These are phyloP conservation scores for Candida silvatica DNA, from an alignment of 805 yeast genomes.

Conservation along the genomic window DNA sequence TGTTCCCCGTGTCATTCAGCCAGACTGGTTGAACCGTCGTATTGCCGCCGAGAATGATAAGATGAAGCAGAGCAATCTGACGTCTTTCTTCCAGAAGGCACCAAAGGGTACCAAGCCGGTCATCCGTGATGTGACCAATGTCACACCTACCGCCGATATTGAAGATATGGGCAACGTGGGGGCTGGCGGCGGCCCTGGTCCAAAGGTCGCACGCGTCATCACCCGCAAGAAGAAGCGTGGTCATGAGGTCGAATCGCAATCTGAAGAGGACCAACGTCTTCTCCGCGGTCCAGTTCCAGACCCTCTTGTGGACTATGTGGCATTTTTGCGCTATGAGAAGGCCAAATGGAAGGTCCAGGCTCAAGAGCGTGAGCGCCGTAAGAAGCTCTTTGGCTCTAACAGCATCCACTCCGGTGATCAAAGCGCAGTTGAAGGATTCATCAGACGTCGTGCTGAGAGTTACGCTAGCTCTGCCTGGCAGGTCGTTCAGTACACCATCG, in stretches of 20 bases:
- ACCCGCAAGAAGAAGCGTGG: slow-evolving; percentile 35
- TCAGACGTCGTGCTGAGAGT: slow-evolving; percentile 70
- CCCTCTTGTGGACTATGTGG: slow-evolving; percentile 56
- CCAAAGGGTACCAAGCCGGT: slow-evolving; percentile 26
- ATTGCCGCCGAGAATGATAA: slow-evolving; percentile 55
- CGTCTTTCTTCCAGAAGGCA: slow-evolving; percentile 44
- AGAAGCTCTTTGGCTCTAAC: slow-evolving; percentile 64
- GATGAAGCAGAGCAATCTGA: slow-evolving; percentile 61
- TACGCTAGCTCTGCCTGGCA: slow-evolving; percentile 82
- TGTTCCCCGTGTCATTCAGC: slow-evolving; percentile 89
- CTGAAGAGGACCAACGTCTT: slow-evolving; percentile 39
- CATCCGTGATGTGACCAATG: slow-evolving; percentile 24
- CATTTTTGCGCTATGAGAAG: slow-evolving; percentile 68
- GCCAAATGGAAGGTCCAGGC: slow-evolving; percentile 80
- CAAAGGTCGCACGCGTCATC: slow-evolving; percentile 37
- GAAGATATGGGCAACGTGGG: slow-evolving; percentile 76
- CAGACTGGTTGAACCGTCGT: slow-evolving; percentile 78
- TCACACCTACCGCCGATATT: too few species aligned
- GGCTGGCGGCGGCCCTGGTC: slow-evolving; percentile 16
- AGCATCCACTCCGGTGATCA: slow-evolving; percentile 36
- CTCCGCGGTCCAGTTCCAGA: slow-evolving; percentile 53
- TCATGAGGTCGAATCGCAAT: slow-evolving; percentile 18
- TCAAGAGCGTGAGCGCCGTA: slow-evolving; percentile 64
- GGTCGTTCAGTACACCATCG: slow-evolving; percentile 58
- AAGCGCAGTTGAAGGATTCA: slow-evolving; percentile 57